These are phyloP conservation scores for Hyphopichia homilentoma DNA, from an alignment of 805 yeast species.

Conservation along the genomic window DNA sequence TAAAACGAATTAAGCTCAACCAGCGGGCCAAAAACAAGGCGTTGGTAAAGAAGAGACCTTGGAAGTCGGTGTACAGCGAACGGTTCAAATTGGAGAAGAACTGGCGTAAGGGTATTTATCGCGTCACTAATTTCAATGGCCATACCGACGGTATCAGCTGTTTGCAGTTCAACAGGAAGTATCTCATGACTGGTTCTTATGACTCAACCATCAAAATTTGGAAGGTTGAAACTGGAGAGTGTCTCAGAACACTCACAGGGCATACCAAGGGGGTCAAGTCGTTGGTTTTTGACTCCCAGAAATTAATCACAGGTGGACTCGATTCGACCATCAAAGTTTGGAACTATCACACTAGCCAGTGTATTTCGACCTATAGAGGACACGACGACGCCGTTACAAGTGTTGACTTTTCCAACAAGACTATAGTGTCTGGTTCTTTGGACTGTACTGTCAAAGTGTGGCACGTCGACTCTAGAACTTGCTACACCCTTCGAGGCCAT, in stretches of 20 bases:
- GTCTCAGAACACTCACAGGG: constrained; percentile 77
- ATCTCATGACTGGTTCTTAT: constrained; percentile 86
- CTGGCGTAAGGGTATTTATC: constrained; percentile 84
- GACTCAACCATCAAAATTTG: constrained; percentile 91
- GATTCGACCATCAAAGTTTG: constrained; percentile 92
- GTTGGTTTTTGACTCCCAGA: constrained; percentile 80
- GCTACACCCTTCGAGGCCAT: constrained; percentile 91
- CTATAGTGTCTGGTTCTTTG: constrained; percentile 90
- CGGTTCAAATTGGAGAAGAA: constrained; percentile 87
- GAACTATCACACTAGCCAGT: constrained; percentile 93
- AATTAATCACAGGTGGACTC: constrained; percentile 86
- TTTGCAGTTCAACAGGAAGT: constrained; percentile 72
- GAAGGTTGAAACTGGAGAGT: constrained; percentile 78
- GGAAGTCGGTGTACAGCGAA: constrained; percentile 94
- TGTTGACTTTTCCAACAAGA: constrained; percentile 74
- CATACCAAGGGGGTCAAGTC: constrained; percentile 86
- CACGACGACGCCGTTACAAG: constrained; percentile 83
- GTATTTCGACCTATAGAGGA: constrained; percentile 90
- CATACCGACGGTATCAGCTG: constrained; percentile 89
- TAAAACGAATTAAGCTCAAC: constrained; percentile 7
- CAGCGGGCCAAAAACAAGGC: constrained; percentile 7
- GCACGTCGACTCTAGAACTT: constrained; percentile 92
- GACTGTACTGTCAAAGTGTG: constrained; percentile 91
- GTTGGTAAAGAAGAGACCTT: constrained; percentile 55
- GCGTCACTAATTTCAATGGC: constrained; percentile 63